phyloP scores from a whole-genome alignment of 2,329 filamentous ascomycete species.

The Teratosphaeria viscida region DNA sequence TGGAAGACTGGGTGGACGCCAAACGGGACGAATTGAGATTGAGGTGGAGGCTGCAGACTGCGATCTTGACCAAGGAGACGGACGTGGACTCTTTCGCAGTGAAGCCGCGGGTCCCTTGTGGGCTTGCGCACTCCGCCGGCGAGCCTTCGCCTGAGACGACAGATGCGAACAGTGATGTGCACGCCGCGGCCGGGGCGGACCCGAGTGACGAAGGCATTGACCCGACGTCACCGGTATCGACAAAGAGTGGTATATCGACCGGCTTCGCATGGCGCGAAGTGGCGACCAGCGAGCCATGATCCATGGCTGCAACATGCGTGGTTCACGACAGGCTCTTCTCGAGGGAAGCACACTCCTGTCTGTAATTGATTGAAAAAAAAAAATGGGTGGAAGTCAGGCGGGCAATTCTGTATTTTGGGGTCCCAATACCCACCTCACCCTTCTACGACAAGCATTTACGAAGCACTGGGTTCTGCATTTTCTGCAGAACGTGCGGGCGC shows the following conservation, averaged over 20 bases:
- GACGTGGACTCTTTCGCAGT: not conserved
- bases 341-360: not conserved
- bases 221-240: not conserved
- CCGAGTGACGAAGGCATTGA: not conserved
- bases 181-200: not conserved
- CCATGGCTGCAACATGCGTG: not conserved
- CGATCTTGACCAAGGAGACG: conserved; percentile 27
- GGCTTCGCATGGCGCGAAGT: not conserved
- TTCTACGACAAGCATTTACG: not conserved
- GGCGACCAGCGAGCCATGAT: not conserved
- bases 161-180: not conserved
- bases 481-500: not conserved
- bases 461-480: not conserved
- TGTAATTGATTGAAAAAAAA: not conserved
- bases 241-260: not conserved
- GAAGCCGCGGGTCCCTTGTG: not conserved
- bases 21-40: conserved; percentile 24
- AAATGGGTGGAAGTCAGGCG: too few species aligned
- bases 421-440: too few species aligned
- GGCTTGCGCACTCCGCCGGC: not conserved
- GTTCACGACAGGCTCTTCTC: not conserved
- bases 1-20: conserved; percentile 20
- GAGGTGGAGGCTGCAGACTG: conserved; percentile 31
- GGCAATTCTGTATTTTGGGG: too few species aligned
- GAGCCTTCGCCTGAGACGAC: not conserved